A percentile compares a stretch with the other conserved stretches of the same genome.
These are phyloP conservation scores for Spencermartinsiella europaea DNA, from an alignment of 805 yeast species.

Conservation along the genomic window DNA sequence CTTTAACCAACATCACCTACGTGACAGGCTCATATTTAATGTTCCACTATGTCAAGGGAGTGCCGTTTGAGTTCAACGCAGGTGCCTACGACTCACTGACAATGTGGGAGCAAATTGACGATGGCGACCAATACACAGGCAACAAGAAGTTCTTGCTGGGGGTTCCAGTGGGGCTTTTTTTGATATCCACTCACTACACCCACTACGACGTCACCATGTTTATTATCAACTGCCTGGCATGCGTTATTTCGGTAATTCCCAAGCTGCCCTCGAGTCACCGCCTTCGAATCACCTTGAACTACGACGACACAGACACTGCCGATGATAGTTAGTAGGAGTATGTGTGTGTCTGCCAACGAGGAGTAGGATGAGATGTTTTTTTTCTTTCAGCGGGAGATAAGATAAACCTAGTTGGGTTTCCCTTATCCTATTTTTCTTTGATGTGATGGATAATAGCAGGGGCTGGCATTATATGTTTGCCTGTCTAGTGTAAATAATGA, in stretches of 20 bases:
- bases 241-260: conserved; percentile 85
- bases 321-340: not conserved
- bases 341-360: too few relatives aligned
- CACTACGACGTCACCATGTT: conserved; percentile 77
- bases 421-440: too few relatives aligned
- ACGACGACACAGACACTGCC: not conserved
- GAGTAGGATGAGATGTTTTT: too few relatives aligned
- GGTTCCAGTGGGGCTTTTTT: conserved; percentile 86
- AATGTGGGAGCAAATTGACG: conserved; percentile 97
- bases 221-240: conserved; percentile 70
- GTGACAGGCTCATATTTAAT: conserved; percentile 88
- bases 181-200: conserved; percentile 85
- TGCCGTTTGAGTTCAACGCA: conserved; percentile 93
- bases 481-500: too few relatives aligned
- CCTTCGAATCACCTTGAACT: conserved; percentile 12
- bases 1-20: conserved; percentile 84
- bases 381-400: too few relatives aligned
- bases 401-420: too few relatives aligned
- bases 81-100: conserved; percentile 95
- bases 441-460: too few relatives aligned
- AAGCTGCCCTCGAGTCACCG: conserved; percentile 59
- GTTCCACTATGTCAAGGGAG: conserved; percentile 96
- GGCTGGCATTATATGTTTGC: too few relatives aligned
- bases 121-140: conserved; percentile 96
- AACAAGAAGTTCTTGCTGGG: conserved; percentile 86